These are phyloP conservation scores for Saccharomycopsis sp. DNA, from an alignment of 805 yeast genomes.

Conservation along the genomic window DNA sequence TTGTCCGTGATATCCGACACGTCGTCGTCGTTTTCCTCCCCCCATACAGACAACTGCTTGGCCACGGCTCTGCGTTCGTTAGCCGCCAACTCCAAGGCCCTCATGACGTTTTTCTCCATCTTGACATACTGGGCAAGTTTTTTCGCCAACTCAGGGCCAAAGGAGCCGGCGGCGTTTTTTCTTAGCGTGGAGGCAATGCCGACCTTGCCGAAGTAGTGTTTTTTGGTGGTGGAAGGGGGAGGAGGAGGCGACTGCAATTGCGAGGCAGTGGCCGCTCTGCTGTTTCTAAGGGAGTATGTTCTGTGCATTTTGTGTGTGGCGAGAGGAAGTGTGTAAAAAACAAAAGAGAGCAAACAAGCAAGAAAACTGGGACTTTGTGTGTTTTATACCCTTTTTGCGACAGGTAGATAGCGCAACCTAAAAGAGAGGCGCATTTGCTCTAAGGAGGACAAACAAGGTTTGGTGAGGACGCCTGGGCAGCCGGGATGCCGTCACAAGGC, in stretches of 20 bases:
- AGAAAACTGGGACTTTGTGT: not conserved
- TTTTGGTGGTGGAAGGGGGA: slow-evolving; percentile 84
- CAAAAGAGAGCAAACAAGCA: not conserved
- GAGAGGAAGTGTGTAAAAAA: not conserved
- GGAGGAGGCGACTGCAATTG: slow-evolving; percentile 93
- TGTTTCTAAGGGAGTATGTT: slow-evolving; percentile 92
- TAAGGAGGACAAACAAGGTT: no score
- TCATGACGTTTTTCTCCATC: slow-evolving; percentile 75
- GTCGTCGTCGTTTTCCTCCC: slow-evolving; percentile 80
- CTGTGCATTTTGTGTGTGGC: slow-evolving; percentile 66
- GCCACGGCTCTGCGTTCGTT: slow-evolving; percentile 78
- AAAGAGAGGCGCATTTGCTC: no score
- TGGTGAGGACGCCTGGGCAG: no score
- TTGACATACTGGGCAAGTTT: slow-evolving; percentile 68
- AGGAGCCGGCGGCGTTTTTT: slow-evolving; percentile 67
- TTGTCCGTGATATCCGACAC: slow-evolving; percentile 83
- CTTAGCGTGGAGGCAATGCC: slow-evolving; percentile 50
- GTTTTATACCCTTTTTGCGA: not conserved
- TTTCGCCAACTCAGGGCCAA: slow-evolving; percentile 75
- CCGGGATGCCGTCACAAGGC: no score
- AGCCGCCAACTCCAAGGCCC: slow-evolving; percentile 71
- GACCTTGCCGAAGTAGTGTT: slow-evolving; percentile 83
- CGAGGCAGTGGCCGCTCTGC: slow-evolving; percentile 96
- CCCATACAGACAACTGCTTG: slow-evolving; percentile 78
- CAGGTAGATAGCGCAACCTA: no score